A percentile compares a stretch with the other conserved stretches of the same genome.
These are phyloP conservation scores for Mortierella sp. DNA, from an alignment of 371 early-diverging fungal species.

Conservation along the genomic window DNA sequence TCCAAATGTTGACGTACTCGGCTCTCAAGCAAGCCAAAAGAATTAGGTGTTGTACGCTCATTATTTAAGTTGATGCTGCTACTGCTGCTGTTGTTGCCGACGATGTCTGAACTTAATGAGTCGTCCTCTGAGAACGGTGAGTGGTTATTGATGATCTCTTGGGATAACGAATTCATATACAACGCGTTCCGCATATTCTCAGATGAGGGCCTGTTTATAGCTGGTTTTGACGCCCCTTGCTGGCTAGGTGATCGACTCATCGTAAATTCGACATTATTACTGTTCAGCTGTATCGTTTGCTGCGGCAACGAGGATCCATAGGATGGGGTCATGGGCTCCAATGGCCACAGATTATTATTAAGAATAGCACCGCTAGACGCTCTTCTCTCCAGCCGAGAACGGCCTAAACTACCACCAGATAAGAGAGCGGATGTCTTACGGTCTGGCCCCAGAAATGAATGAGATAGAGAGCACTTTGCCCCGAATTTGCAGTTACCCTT, in stretches of 20 bases:
- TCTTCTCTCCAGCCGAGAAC: constrained; percentile 32
- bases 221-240: constrained; percentile 21
- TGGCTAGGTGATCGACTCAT: constrained; percentile 34
- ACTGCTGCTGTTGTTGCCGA: neutral
- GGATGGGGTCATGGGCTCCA: constrained; percentile 51
- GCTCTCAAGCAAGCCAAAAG: constrained; percentile 17
- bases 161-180: constrained; percentile 4
- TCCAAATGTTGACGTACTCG: constrained; percentile 43
- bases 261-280: constrained; percentile 40
- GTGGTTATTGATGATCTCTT: neutral
- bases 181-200: constrained; percentile 16
- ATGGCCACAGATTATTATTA: constrained; percentile 42
- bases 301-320: constrained; percentile 37
- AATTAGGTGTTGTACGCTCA: neutral
- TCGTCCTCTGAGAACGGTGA: constrained; percentile 42
- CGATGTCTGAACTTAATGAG: neutral
- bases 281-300: constrained; percentile 28
- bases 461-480: constrained; percentile 80
- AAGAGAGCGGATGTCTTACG: constrained; percentile 49
- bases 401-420: constrained; percentile 21
- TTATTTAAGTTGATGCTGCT: neutral
- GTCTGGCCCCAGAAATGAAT: constrained; percentile 56
- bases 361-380: constrained; percentile 49
- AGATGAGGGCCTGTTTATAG: constrained; percentile 12
- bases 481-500: constrained; percentile 90